Evolutionary conservation across 148 eudicot species (phyloP), one percentile per base, ranked within the genome.

Genomic region (Rhododendron mucronatum): DNA sequence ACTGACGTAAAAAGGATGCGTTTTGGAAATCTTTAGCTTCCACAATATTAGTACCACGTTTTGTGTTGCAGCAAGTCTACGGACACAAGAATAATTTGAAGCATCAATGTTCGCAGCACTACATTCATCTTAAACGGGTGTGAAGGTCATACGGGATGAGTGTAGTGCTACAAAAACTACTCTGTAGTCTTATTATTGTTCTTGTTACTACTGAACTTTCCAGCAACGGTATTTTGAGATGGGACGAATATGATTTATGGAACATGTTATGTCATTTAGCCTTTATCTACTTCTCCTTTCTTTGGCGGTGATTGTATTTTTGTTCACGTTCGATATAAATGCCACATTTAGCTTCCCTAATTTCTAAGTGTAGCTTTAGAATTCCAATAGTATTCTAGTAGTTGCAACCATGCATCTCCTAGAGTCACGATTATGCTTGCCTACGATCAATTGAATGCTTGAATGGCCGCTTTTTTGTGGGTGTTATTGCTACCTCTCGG

Each of bases 1-100:
- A 93, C 69, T 69, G 99, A 96, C 73, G 95, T 91, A 53, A 95
- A 95, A 87, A 90, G 97, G 88, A 83, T 95, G 74, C 91, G 96
- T n/a, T 50, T 91, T 4, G 85, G 88, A 89, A 45, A 23, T 71
- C 30, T n/a, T 7, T 80, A 61, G 33, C 83, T 79, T 48, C 69
- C 71, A 82, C 28, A 12, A 39, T 59, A 10, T 35, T 59, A 39
- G 14, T 61, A 28, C 41, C 44, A 7, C 69, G 20, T 55, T 81
- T 57, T 28, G 35, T 81, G 33, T 79, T 79, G 30, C 37, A 0
- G 76, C 20, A 71, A 71, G 41, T 71, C 76, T 71, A 33, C 41
- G 30, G 37, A 33, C 20, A 14, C 41, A 71, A 30, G 37, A 71
- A 71, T 33, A 71, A 71, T 33, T 33, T 8, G 20, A 33, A 71